phyloP scores from a whole-genome alignment of 2,329 filamentous ascomycete genomes.

The Lithohypha guttulata region DNA sequence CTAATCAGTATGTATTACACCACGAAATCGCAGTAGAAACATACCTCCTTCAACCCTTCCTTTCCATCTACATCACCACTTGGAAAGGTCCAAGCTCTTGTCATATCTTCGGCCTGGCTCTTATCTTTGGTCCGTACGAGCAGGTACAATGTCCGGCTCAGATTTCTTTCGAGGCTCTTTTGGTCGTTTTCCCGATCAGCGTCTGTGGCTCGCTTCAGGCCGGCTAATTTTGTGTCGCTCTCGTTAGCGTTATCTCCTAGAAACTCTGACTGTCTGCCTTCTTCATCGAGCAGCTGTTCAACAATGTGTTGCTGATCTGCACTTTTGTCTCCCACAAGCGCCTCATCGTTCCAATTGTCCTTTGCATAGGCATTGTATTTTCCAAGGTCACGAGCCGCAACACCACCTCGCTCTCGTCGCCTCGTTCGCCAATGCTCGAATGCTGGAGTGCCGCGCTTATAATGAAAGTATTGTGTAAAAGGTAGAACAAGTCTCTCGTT shows the following conservation, averaged over 20 bases:
- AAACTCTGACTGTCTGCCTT: slow-evolving; percentile 40
- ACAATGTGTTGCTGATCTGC: slow-evolving; percentile 57
- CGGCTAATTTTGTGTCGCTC: slow-evolving; percentile 60
- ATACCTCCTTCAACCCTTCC: slow-evolving; percentile 74
- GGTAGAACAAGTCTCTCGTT: slow-evolving; percentile 84
- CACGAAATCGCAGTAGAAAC: too few relatives aligned
- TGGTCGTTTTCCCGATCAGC: slow-evolving; percentile 67
- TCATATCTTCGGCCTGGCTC: slow-evolving; percentile 24
- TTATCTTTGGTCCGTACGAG: slow-evolving; percentile 56
- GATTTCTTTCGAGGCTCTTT: slow-evolving; percentile 63
- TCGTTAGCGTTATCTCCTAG: slow-evolving; percentile 49
- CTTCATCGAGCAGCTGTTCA: slow-evolving; percentile 63
- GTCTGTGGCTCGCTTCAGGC: slow-evolving; percentile 51
- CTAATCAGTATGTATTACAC: slow-evolving; percentile 3
- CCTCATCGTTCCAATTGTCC: slow-evolving; percentile 84
- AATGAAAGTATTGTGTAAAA: slow-evolving; percentile 88
- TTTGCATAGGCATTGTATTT: slow-evolving; percentile 64
- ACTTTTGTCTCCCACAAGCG: slow-evolving; percentile 61
- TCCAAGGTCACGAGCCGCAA: slow-evolving; percentile 74
- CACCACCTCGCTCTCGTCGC: slow-evolving; percentile 58
- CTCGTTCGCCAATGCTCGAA: slow-evolving; percentile 88
- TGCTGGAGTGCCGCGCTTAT: slow-evolving; percentile 75
- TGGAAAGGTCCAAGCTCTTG: slow-evolving; percentile 72
- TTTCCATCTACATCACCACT: slow-evolving; percentile 55
- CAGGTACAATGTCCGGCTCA: slow-evolving; percentile 78